Evolutionary conservation across 2,329 filamentous ascomycete species (phyloP).

Genomic region (Cadophora sp.): DNA sequence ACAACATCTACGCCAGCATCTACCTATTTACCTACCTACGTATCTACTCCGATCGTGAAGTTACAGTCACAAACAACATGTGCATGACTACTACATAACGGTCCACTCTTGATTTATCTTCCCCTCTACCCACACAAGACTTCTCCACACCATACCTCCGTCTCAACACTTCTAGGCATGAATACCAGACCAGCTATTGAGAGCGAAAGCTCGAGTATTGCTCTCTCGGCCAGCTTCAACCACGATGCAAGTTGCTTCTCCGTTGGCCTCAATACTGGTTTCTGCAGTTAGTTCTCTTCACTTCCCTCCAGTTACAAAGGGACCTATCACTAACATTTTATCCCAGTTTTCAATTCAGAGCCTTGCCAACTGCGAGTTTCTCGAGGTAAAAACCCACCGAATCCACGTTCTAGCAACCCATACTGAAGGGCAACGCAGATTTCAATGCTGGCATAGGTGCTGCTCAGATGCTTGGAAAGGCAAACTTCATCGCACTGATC

Average conservation of each 20-base stretch:
- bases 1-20: neutral
- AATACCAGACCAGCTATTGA: conserved; percentile 83
- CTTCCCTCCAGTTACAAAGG: neutral
- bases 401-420: neutral
- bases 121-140: neutral
- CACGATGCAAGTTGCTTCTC: conserved; percentile 84
- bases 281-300: conserved; percentile 68
- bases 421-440: conserved; percentile 53
- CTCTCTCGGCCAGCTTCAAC: conserved; percentile 87
- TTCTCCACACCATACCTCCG: neutral
- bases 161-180: conserved; percentile 59
- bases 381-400: conserved; percentile 52
- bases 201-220: conserved; percentile 75
- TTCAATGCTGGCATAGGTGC: conserved; percentile 84
- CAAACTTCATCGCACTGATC: conserved; percentile 88
- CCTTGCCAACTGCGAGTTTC: conserved; percentile 73
- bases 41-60: neutral
- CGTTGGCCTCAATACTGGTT: conserved; percentile 84
- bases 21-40: neutral
- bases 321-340: conserved; percentile 24
- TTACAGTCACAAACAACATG: conserved; percentile 12
- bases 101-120: neutral
- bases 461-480: conserved; percentile 85
- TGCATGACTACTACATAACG: neutral
- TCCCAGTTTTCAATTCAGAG: conserved; percentile 73